Percentiles rank a stretch among this genome's conserved stretches.
These are phyloP conservation scores for Pythium periplocum DNA, from an alignment of 352 stramenopile species.

Conservation along the genomic window DNA sequence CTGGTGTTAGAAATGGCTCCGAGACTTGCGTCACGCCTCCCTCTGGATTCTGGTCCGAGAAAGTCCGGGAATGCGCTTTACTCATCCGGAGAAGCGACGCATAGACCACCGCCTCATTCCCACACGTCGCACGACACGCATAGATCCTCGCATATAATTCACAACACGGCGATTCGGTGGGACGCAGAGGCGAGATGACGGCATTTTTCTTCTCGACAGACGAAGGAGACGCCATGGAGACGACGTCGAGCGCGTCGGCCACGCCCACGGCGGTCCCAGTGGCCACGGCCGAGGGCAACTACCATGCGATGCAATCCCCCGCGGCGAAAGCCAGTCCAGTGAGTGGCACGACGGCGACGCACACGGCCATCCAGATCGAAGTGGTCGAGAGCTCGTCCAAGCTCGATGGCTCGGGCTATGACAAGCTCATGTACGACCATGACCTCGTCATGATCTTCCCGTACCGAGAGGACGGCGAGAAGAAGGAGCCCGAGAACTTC, in stretches of 20 bases:
- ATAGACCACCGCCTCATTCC: too few relatives aligned
- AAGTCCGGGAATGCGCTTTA: too few relatives aligned
- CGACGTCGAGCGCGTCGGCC: not conserved
- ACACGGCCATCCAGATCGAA: conserved; percentile 16
- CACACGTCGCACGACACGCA: too few relatives aligned
- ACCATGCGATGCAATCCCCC: conserved; percentile 18
- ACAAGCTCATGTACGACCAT: conserved; percentile 64
- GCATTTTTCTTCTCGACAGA: conserved; percentile 17
- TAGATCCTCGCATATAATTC: too few relatives aligned
- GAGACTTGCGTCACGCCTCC: too few relatives aligned
- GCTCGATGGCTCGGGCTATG: conserved; percentile 11
- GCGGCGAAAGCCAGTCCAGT: not conserved
- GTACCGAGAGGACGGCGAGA: conserved; percentile 49
- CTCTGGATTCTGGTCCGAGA: too few relatives aligned
- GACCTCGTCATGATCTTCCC: conserved; percentile 84
- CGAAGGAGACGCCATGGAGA: conserved; percentile 14
- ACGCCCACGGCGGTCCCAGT: not conserved
- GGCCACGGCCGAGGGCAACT: conserved; percentile 3
- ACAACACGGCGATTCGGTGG: too few relatives aligned
- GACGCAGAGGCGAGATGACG: too few relatives aligned
- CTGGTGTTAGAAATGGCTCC: too few relatives aligned
- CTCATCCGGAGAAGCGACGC: too few relatives aligned
- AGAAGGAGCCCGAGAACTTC: conserved; percentile 63
- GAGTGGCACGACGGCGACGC: not conserved
- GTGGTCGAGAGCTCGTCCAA: conserved; percentile 8